These are phyloP conservation scores for Beauveria pseudobassiana DNA, from an alignment of 2,329 filamentous ascomycete species.

Conservation along the genomic window DNA sequence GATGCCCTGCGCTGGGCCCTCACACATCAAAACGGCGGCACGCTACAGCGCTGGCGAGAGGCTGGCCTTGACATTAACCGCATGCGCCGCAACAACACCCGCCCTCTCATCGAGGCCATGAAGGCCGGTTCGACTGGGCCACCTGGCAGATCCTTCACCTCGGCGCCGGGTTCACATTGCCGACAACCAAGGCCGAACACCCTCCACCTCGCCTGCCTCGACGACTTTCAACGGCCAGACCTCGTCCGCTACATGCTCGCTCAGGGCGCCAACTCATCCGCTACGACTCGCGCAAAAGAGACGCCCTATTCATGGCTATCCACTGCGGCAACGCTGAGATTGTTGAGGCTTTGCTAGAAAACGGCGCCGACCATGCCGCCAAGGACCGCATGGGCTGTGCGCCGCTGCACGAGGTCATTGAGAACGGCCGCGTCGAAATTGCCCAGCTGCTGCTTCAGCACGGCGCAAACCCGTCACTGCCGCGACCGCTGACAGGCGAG, in stretches of 20 bases:
- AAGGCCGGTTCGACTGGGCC: constrained; percentile 7
- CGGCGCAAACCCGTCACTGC: constrained; percentile 4
- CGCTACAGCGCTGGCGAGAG: constrained; percentile 3
- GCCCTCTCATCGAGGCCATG: constrained; percentile 5
- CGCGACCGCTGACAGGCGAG: constrained; percentile 5
- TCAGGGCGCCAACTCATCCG: background rate
- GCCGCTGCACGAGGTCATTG: constrained; percentile 2
- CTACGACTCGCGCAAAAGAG: background rate
- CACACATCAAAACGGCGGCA: constrained; percentile 6
- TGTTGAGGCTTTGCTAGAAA: constrained; percentile 2
- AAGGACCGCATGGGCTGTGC: constrained; percentile 4
- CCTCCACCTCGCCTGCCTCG: constrained; percentile 9
- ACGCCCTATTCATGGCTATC: constrained; percentile 1
- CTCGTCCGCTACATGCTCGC: constrained; percentile 8
- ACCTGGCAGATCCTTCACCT: constrained; percentile 9
- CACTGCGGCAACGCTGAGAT: constrained; percentile 6
- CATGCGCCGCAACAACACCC: constrained; percentile 6
- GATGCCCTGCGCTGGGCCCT: constrained; percentile 9
- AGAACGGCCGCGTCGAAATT: background rate
- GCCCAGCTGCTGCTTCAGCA: constrained; percentile 1
- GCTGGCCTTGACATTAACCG: constrained; percentile 7
- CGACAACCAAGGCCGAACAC: background rate
- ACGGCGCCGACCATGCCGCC: background rate
- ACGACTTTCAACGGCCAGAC: constrained; percentile 1
- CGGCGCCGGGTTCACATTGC: constrained; percentile 3